These are phyloP conservation scores for Pulveroboletus sp. DNA, from an alignment of 768 basidiomycete genomes.

Conservation along the genomic window DNA sequence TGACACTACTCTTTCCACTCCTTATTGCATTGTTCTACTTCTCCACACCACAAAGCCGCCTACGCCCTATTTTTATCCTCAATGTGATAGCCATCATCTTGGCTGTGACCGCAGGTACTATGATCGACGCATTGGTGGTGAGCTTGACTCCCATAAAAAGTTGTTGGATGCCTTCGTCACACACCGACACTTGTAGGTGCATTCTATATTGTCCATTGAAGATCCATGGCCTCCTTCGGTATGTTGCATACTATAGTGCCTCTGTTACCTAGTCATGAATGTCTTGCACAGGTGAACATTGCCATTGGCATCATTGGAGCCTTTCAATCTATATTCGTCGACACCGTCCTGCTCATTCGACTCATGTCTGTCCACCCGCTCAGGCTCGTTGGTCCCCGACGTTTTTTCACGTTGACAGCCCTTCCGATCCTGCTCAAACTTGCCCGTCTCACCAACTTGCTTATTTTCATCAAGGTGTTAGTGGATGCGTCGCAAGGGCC, in stretches of 20 bases:
- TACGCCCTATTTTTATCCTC: conserved; percentile 28
- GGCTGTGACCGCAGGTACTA: conserved; percentile 18
- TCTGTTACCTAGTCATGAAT: not conserved
- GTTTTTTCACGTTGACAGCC: conserved; percentile 16
- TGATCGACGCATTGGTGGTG: conserved; percentile 23
- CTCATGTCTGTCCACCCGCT: conserved; percentile 27
- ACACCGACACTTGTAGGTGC: conserved; percentile 19
- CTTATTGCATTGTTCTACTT: conserved; percentile 30
- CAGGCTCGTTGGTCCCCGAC: conserved; percentile 8
- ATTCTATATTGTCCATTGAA: conserved; percentile 23
- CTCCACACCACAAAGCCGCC: conserved; percentile 24
- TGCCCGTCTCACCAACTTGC: conserved; percentile 25
- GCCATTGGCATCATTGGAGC: conserved; percentile 30
- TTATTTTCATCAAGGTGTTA: conserved; percentile 27
- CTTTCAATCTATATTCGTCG: conserved; percentile 29
- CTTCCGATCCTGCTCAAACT: conserved; percentile 30
- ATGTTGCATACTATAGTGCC: not conserved
- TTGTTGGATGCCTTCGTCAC: not conserved
- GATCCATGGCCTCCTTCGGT: conserved; percentile 22
- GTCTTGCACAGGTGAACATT: conserved; percentile 18
- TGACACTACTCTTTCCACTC: conserved; percentile 30
- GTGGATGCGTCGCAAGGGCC: conserved; percentile 19
- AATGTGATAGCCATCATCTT: conserved; percentile 23
- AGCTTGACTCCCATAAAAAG: not conserved
- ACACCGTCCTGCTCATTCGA: conserved; percentile 28